Base-by-base conservation (phyloP, 768 basidiomycete genomes). In the Serendipita sp. region DNA sequence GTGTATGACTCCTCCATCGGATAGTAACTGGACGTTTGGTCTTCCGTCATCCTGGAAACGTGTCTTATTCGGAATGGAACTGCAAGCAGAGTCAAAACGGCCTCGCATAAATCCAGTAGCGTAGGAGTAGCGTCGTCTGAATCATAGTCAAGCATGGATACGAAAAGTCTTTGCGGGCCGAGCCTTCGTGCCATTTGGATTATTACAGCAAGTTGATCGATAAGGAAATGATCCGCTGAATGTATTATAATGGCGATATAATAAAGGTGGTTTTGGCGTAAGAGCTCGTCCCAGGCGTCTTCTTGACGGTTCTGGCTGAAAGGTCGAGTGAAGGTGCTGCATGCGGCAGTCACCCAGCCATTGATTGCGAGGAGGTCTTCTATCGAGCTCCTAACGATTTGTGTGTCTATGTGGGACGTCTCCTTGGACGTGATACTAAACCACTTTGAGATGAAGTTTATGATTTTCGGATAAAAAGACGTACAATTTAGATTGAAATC, bases 161-260 rank as follows among this genome's bases (percentile, higher is more conserved):
- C 95, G 73, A 98, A 99, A 58, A 99, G 75, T 70, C 92, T 92
- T 63, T 83, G 79, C 3, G 89, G 85, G 2, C 96, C 96, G 10
- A 98, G 82, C 7, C 93, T 86, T 70, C 86, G 86, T 0, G 90
- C 90, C 71, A 99, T 83, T 73, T 99, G 96, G 7, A 99, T 89
- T 68, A 99, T 98, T 70, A 96, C 91, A 18, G 96, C 92, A 53
- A 99, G 85, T 73, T 99, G 96, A 76, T 98, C 96, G 68, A 97
- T 90, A 64, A 98, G 83, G 77, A 99, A 99, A 73, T 99, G 96
- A 78, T 99, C 96, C 2, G 96, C 96, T 2, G 92, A 95, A 74
- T 99, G 95, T 51, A 99, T 89, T 68, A 94, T 83, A 69, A 98
- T 88, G 65, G 92, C 94, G 68, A 99, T 82, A 73, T 86, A 99